phyloP scores from a whole-genome alignment of 805 yeast genomes.

The Tetrapisispora taiwanensis region DNA sequence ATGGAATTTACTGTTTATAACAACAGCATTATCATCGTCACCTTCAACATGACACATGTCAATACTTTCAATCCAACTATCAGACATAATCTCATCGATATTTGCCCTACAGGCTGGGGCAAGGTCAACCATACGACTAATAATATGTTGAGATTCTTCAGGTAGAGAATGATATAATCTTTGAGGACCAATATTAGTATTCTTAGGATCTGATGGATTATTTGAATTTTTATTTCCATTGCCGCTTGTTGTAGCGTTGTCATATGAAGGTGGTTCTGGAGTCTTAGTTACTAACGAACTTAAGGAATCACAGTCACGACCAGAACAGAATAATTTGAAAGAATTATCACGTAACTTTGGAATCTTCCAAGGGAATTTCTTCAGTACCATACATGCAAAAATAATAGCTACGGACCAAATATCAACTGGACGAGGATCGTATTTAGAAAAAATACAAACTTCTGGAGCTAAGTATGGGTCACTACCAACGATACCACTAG shows the following conservation, averaged over 20 bases:
- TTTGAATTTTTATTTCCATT: constrained; percentile 10
- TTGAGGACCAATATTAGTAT: constrained; percentile 63
- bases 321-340: constrained; percentile 66
- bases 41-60: constrained; percentile 47
- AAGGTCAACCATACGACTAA: constrained; percentile 67
- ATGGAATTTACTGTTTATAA: constrained; percentile 46
- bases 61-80: constrained; percentile 55
- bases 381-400: constrained; percentile 78
- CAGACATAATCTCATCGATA: constrained; percentile 70
- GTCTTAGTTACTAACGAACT: constrained; percentile 45
- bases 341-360: constrained; percentile 71
- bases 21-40: constrained; percentile 32
- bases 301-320: constrained; percentile 53
- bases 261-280: constrained; percentile 33
- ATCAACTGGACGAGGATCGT: constrained; percentile 85
- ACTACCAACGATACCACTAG: constrained; percentile 74
- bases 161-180: constrained; percentile 63
- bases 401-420: constrained; percentile 85
- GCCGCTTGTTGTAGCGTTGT: constrained; percentile 11
- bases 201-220: constrained; percentile 38
- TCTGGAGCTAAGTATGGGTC: constrained; percentile 88
- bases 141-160: constrained; percentile 53
- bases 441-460: constrained; percentile 64
- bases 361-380: constrained; percentile 86
- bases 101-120: constrained; percentile 80